A percentile compares a stretch with the other conserved stretches of the same genome.
Evolutionary conservation across 2,329 filamentous ascomycete genomes (phyloP).

Genomic region (Penicillium oxalicum): DNA sequence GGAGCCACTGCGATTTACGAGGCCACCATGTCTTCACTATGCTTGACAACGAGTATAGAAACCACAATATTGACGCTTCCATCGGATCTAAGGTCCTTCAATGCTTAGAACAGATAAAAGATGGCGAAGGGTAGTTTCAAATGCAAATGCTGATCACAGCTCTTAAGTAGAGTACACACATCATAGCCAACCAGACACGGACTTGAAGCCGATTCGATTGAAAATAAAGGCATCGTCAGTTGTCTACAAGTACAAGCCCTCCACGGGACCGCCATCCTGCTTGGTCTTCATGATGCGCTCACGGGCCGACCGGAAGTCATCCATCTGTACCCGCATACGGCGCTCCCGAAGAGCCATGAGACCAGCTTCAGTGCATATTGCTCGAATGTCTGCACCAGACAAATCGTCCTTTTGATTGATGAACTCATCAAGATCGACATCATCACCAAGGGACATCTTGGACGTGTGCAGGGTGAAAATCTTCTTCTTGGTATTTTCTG

Average conservation of each 20-base stretch:
- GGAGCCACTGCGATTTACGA: not conserved
- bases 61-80: too few species aligned
- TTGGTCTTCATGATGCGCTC: slow-evolving; percentile 97
- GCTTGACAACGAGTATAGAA: too few species aligned
- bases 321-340: slow-evolving; percentile 98
- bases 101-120: too few species aligned
- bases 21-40: too few species aligned
- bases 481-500: slow-evolving; percentile 88
- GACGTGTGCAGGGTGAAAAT: slow-evolving; percentile 97
- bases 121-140: too few species aligned
- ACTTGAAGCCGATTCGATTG: too few species aligned
- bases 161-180: slow-evolving; percentile 24
- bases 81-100: too few species aligned
- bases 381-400: slow-evolving; percentile 96
- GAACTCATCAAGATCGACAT: slow-evolving; percentile 98
- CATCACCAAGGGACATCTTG: slow-evolving; percentile 94
- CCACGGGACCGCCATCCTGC: slow-evolving; percentile 87
- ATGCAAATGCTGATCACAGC: slow-evolving; percentile 4
- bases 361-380: slow-evolving; percentile 95
- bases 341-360: slow-evolving; percentile 89
- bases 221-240: too few species aligned
- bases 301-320: slow-evolving; percentile 86
- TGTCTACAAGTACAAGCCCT: slow-evolving; percentile 91
- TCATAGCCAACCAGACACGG: slow-evolving; percentile 1
- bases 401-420: slow-evolving; percentile 98